These are phyloP conservation scores for Arthrobotrys sphaeroides DNA, from an alignment of 2,329 filamentous ascomycete genomes.

Conservation along the genomic window DNA sequence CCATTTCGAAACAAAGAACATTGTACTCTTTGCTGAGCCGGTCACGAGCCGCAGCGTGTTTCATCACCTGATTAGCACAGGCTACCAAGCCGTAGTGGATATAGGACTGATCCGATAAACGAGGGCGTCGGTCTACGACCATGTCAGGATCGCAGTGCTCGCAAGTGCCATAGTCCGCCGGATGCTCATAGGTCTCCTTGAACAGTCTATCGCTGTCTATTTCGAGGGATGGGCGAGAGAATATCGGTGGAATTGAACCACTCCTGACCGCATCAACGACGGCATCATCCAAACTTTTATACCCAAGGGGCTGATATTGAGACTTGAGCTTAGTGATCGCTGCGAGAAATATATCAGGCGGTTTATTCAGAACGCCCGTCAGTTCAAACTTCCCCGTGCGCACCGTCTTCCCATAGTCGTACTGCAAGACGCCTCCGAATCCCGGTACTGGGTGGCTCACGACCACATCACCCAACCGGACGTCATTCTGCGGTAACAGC, in stretches of 20 bases:
- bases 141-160: background rate
- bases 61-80: constrained; percentile 39
- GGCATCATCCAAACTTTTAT: background rate
- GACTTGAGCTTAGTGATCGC: constrained; percentile 10
- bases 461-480: constrained; percentile 24
- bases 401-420: constrained; percentile 16
- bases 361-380: constrained; percentile 7
- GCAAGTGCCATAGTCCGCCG: background rate
- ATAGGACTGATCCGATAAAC: background rate
- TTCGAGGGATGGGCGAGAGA: background rate
- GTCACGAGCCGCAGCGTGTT: constrained; percentile 37
- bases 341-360: constrained; percentile 17
- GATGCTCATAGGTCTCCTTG: background rate
- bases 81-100: constrained; percentile 29
- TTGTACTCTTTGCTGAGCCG: constrained; percentile 1
- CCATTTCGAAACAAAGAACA: constrained; percentile 59
- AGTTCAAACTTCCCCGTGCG: background rate
- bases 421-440: constrained; percentile 10
- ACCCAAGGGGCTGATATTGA: background rate
- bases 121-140: background rate
- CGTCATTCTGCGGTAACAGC: background rate
- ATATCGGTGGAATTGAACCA: background rate
- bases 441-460: constrained; percentile 8
- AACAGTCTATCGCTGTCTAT: background rate
- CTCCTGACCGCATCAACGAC: background rate